phyloP scores from a whole-genome alignment of 257 asterid genomes.

The Coffea eugenioides region DNA sequence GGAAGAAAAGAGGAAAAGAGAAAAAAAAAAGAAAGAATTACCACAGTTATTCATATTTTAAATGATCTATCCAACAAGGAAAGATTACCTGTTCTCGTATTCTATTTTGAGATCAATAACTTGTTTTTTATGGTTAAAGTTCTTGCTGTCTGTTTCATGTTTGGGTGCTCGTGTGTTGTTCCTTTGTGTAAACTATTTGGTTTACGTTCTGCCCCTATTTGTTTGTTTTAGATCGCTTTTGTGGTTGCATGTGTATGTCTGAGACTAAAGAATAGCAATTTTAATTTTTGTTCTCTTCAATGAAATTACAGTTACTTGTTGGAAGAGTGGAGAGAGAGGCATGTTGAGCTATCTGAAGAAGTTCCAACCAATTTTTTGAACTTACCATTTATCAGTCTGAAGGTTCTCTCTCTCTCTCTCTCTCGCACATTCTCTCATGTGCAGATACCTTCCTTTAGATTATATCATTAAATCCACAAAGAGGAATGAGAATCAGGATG shows the following conservation, averaged over 20 bases:
- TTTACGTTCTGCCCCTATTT: background rate
- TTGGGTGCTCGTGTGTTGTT: too few species aligned
- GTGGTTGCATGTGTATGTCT: background rate
- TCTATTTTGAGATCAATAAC: too few species aligned
- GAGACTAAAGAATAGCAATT: background rate
- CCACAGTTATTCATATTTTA: too few species aligned
- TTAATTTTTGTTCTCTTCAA: background rate
- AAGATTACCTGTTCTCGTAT: too few species aligned
- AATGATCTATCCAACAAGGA: too few species aligned
- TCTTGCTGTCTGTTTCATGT: too few species aligned
- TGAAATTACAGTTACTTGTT: slow-evolving; percentile 63
- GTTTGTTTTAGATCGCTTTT: background rate
- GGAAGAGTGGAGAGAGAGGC: slow-evolving; percentile 82
- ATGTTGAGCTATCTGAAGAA: slow-evolving; percentile 35
- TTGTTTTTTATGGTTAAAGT: too few species aligned
- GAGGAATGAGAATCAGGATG: background rate
- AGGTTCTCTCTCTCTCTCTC: slow-evolving; percentile 45
- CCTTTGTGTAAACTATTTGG: background rate
- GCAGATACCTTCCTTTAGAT: background rate
- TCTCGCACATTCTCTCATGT: slow-evolving; percentile 3
- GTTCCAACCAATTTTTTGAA: slow-evolving; percentile 42
- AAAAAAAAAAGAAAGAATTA: too few species aligned
- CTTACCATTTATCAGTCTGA: slow-evolving; percentile 46
- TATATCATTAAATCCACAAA: background rate
- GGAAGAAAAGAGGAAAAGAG: too few species aligned